Evolutionary conservation across 371 early-diverging fungal species (phyloP).

Genomic region (Rhizopus delemar): DNA sequence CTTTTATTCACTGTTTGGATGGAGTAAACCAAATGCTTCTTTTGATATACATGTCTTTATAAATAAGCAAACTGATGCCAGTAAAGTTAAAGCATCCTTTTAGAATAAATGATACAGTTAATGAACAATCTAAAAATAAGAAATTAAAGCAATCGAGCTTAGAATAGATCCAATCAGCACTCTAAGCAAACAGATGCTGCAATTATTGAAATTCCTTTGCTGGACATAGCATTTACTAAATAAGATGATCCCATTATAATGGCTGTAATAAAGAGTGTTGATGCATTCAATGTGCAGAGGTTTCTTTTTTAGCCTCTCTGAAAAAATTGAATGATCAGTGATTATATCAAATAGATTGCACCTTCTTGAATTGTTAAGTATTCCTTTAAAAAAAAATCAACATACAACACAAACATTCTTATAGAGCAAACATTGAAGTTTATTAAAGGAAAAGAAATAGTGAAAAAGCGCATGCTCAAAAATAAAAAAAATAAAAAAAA

Average conservation of each 20-base stretch:
- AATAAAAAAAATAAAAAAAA: too few species aligned
- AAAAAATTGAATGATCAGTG: too few species aligned
- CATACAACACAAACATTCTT: too few species aligned
- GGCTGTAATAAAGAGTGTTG: slow-evolving; percentile 6
- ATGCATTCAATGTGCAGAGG: too few species aligned
- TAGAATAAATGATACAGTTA: slow-evolving; percentile 11
- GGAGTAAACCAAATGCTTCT: slow-evolving; percentile 26
- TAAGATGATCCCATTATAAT: slow-evolving; percentile 54
- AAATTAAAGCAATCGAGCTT: slow-evolving; percentile 26
- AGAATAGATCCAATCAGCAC: slow-evolving; percentile 52
- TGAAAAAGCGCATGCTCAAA: too few species aligned
- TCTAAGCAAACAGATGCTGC: slow-evolving; percentile 54
- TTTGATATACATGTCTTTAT: slow-evolving; percentile 36
- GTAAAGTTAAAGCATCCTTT: slow-evolving; percentile 34
- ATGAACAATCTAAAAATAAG: too few species aligned
- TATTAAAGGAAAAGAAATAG: too few species aligned
- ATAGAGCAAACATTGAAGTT: too few species aligned
- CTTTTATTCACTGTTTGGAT: slow-evolving; percentile 6
- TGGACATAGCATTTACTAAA: slow-evolving; percentile 52
- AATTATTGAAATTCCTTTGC: slow-evolving; percentile 56
- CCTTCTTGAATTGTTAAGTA: too few species aligned
- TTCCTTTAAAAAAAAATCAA: too few species aligned
- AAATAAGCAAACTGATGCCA: slow-evolving; percentile 28
- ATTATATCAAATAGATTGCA: too few species aligned
- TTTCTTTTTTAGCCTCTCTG: too few species aligned